phyloP scores from a whole-genome alignment of 768 basidiomycete genomes.

The Naganishia antarctica region DNA sequence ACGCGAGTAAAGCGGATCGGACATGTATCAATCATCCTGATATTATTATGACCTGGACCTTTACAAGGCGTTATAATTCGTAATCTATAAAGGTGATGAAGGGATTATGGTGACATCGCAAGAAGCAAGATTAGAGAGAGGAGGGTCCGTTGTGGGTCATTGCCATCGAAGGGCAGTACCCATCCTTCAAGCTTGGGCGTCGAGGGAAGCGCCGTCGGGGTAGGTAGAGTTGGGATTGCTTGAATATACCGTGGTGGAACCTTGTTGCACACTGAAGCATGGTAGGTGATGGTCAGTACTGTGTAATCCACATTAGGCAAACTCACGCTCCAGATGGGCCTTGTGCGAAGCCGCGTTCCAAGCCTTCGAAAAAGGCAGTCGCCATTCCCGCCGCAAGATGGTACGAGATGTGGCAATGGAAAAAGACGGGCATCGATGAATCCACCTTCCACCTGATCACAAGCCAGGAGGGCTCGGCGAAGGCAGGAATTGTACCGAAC shows the following conservation, averaged over 20 bases:
- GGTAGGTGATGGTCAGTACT: not conserved
- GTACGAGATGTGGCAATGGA: conserved; percentile 26
- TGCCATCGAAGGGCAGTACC: too few relatives aligned
- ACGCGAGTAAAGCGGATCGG: too few relatives aligned
- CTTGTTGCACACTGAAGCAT: conserved; percentile 16
- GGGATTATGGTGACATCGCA: too few relatives aligned
- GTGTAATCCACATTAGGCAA: too few relatives aligned
- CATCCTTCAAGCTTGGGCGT: not conserved
- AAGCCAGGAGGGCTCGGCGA: conserved; percentile 20
- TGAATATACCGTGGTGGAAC: conserved; percentile 1
- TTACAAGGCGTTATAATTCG: too few relatives aligned
- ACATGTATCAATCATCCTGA: too few relatives aligned
- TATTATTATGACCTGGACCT: too few relatives aligned
- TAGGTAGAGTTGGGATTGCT: conserved; percentile 13
- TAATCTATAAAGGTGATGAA: too few relatives aligned
- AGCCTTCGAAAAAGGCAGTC: conserved; percentile 17
- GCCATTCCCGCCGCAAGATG: conserved; percentile 25
- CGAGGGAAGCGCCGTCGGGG: not conserved
- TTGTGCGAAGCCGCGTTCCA: conserved; percentile 1
- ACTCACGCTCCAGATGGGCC: conserved; percentile 16
- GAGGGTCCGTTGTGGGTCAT: too few relatives aligned
- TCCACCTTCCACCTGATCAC: conserved; percentile 21
- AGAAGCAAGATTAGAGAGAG: too few relatives aligned
- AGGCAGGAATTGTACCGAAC: conserved; percentile 19
- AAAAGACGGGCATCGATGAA: conserved; percentile 7